phyloP scores from a whole-genome alignment of 78 protist species.

The Dictyostelium discoideum region dicty_2.7 NC_007090.3:3547501-3548000 shows the following conservation, averaged over 20 bases:
- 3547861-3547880: constrained; percentile 51
- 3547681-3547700: constrained; percentile 45
- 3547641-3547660: constrained; percentile 52
- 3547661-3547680: constrained; percentile 69
- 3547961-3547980: constrained; percentile 47
- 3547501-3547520: constrained; percentile 14
- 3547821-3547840: neutral
- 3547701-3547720: constrained; percentile 4
- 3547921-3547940: constrained; percentile 35
- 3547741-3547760: neutral
- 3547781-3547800: constrained; percentile 8
- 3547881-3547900: constrained; percentile 29
- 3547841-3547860: neutral
- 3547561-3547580: constrained; percentile 17
- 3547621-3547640: constrained; percentile 59
- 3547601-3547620: constrained; percentile 57
- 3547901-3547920: constrained; percentile 44
- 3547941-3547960: constrained; percentile 42
- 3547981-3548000: constrained; percentile 34
- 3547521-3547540: constrained; percentile 33
- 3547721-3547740: neutral
- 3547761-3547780: neutral
- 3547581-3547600: constrained; percentile 29
- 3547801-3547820: constrained; percentile 15
- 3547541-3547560: constrained; percentile 59